Evolutionary conservation across 2,329 filamentous ascomycete genomes (phyloP).

Genomic region (Triangularia verruculosa): DNA sequence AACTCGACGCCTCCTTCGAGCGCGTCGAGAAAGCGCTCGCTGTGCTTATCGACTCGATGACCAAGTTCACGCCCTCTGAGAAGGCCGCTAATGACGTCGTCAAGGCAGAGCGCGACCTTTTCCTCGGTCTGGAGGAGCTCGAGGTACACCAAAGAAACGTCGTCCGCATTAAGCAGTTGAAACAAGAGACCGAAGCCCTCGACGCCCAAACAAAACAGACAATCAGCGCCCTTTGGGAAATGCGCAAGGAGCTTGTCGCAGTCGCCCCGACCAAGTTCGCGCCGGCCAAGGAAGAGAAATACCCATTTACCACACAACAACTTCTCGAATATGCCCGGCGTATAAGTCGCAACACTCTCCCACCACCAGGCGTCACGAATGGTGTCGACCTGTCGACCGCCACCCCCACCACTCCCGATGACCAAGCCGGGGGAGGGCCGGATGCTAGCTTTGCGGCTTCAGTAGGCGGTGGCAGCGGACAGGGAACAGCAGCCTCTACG

Average conservation of each 20-base stretch:
- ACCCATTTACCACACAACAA: constrained; percentile 65
- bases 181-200: constrained; percentile 60
- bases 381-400: constrained; percentile 31
- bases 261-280: constrained; percentile 54
- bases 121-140: constrained; percentile 61
- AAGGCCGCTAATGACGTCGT: constrained; percentile 66
- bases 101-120: constrained; percentile 66
- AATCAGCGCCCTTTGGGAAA: constrained; percentile 64
- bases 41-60: constrained; percentile 72
- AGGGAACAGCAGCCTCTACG: constrained; percentile 23
- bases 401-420: constrained; percentile 16
- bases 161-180: constrained; percentile 65
- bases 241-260: constrained; percentile 68
- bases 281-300: constrained; percentile 36
- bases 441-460: constrained; percentile 1
- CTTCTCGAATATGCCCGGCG: constrained; percentile 74
- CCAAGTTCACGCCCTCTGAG: constrained; percentile 75
- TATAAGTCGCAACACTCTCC: constrained; percentile 76
- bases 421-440: neutral
- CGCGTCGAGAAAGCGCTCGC: constrained; percentile 65
- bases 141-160: constrained; percentile 74
- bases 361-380: constrained; percentile 55
- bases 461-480: constrained; percentile 22
- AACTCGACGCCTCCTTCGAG: constrained; percentile 61
- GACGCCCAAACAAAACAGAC: constrained; percentile 72